Base-by-base conservation (phyloP, 2,329 filamentous ascomycete genomes). In the Calonectria hongkongensis region DNA sequence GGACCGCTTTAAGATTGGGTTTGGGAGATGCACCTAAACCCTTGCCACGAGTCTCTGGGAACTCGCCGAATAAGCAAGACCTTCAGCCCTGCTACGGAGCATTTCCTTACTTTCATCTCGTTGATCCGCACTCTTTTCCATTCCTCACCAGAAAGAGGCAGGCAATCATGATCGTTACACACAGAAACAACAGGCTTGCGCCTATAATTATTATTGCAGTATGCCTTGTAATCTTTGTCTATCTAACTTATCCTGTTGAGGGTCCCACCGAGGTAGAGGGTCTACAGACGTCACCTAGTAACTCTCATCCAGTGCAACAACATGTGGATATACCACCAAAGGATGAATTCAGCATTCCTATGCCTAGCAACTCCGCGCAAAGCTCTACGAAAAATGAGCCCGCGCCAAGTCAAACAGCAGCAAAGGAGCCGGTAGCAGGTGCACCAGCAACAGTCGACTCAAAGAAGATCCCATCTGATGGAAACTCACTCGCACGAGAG, bases 171-270 rank as follows among this genome's bases (percentile, higher is more conserved):
- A 63, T 74, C 41, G 74, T 78, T 36, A 60, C 54, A 27, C 78
- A 79, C 73, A 74, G 70, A 45, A 79, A 79, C 62, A 79, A 79
- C 68, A 75, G 76, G 64, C 45, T 77, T 48, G 75, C 78, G 16
- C 78, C 78, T 30, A 72, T 74, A 7, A 13, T 78, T 27, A 79
- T 79, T 65, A 79, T 79, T 41, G 70, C 75, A 8, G 41, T 27
- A 4, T 79, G 78, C 39, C 47, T 79, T 25, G 27, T 70, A 2
- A 47, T 75, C 12, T 69, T 78, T 41, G 75, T 73, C 36, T 75
- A 56, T 39, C 65, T 79, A 16, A 62, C 76, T 7, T 41, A 25
- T 9, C 54, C 54, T 16, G 18, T 25, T n/a, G n/a, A 27, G 30
- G 54, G n/a, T n/a, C 39, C 33, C 2, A 10, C 13, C 12, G 30